A percentile compares a stretch with the other conserved stretches of the same genome.
Evolutionary conservation across 2,329 filamentous ascomycete genomes (phyloP).

Genomic region (Rhexocercosporidium sp.): DNA sequence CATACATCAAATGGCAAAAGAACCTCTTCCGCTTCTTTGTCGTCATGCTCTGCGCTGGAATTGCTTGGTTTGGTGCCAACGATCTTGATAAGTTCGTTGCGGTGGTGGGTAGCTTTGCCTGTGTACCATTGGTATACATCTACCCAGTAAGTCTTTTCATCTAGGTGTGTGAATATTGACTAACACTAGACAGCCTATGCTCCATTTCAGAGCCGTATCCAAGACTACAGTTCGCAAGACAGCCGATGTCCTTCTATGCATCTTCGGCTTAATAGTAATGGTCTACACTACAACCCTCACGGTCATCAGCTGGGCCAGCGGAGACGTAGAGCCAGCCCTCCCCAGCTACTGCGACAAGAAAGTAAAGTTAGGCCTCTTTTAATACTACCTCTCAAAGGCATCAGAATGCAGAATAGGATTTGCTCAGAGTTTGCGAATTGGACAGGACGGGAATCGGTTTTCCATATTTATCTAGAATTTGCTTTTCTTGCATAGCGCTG

Average conservation of each 20-base stretch:
- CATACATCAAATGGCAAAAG: conserved; percentile 99
- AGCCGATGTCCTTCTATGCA: conserved; percentile 75
- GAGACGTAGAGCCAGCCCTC: conserved; percentile 51
- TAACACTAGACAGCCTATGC: conserved; percentile 68
- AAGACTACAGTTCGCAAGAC: conserved; percentile 68
- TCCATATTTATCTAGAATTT: conserved; percentile 5
- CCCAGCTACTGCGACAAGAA: conserved; percentile 67
- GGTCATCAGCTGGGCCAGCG: conserved; percentile 81
- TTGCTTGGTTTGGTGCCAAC: conserved; percentile 91
- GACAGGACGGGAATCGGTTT: neutral
- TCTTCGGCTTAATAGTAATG: conserved; percentile 88
- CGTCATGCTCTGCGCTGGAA: conserved; percentile 81
- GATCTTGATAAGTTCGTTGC: conserved; percentile 98
- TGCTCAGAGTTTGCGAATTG: neutral
- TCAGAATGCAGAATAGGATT: neutral
- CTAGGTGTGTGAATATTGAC: neutral
- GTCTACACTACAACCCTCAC: conserved; percentile 89
- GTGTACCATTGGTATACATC: conserved; percentile 94
- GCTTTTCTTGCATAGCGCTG: conserved; percentile 20
- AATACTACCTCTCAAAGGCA: neutral
- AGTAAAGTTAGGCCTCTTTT: conserved; percentile 7
- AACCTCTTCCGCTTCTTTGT: conserved; percentile 95
- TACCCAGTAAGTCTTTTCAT: conserved; percentile 77
- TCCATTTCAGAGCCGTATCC: conserved; percentile 85
- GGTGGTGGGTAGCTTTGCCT: conserved; percentile 95